Evolutionary conservation across 1,139 yeast genomes (phyloP).

Genomic region (Yamadazyma atlantica): DNA sequence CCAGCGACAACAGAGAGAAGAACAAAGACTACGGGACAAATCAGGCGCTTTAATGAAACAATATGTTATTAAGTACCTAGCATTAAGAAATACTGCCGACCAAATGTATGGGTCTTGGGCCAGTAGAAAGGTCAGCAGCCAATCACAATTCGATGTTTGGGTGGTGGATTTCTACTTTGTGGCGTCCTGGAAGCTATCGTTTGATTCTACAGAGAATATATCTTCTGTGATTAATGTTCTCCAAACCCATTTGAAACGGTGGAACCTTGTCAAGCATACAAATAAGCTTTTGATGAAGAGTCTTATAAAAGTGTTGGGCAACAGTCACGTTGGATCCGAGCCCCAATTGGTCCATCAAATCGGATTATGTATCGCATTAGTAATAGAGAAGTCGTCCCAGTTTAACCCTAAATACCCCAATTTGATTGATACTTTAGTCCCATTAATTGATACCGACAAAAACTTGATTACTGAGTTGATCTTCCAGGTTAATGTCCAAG

Average conservation of each 20-base stretch:
- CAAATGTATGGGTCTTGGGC: conserved; percentile 12
- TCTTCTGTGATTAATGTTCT: neutral
- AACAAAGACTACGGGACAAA: conserved; percentile 45
- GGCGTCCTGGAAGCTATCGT: conserved; percentile 10
- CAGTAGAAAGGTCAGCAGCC: conserved; percentile 2
- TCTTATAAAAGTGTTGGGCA: neutral
- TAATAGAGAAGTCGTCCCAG: neutral
- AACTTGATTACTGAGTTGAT: conserved; percentile 12
- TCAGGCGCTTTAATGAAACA: conserved; percentile 55
- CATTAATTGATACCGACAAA: neutral
- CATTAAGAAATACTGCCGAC: conserved; percentile 16
- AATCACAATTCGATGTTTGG: conserved; percentile 12
- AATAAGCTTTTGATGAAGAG: neutral
- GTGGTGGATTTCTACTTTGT: conserved; percentile 7
- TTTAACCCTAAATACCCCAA: conserved; percentile 8
- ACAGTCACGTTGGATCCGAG: neutral
- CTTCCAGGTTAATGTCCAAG: conserved; percentile 20
- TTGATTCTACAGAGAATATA: neutral
- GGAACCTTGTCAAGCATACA: neutral
- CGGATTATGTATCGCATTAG: neutral
- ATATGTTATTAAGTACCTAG: conserved; percentile 37
- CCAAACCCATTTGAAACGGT: neutral
- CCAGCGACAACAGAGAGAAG: conserved; percentile 68
- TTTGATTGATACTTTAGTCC: conserved; percentile 9
- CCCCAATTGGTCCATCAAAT: neutral